Percentiles rank a stretch among this genome's conserved stretches.
Evolutionary conservation across 2,329 filamentous ascomycete species (phyloP).

Genomic region (Trichoderma aggressivum): DNA sequence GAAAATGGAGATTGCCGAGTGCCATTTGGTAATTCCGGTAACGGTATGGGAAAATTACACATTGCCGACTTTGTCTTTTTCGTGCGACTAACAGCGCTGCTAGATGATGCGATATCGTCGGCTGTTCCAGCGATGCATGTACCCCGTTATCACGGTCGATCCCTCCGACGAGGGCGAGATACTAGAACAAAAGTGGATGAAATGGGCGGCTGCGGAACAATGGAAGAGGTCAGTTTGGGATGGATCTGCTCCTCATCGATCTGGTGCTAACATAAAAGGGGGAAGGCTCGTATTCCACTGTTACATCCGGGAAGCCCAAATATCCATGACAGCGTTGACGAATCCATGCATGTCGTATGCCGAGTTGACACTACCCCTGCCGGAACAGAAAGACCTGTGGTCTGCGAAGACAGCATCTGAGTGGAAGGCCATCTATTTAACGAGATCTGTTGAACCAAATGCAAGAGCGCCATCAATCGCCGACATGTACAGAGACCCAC

Average conservation of each 20-base stretch:
- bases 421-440: constrained; percentile 62
- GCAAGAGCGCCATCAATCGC: constrained; percentile 49
- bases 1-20: constrained; percentile 56
- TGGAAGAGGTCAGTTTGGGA: constrained; percentile 53
- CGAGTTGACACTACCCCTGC: constrained; percentile 64
- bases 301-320: constrained; percentile 63
- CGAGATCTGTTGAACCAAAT: constrained; percentile 35
- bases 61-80: not conserved
- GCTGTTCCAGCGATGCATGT: constrained; percentile 55
- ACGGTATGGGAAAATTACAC: constrained; percentile 34
- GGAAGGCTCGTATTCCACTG: constrained; percentile 59
- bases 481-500: constrained; percentile 56
- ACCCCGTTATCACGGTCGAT: constrained; percentile 49
- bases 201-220: constrained; percentile 62
- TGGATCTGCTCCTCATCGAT: constrained; percentile 16
- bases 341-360: constrained; percentile 66
- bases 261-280: not conserved
- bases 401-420: constrained; percentile 58
- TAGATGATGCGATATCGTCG: constrained; percentile 56
- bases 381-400: constrained; percentile 62
- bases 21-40: constrained; percentile 44
- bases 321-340: constrained; percentile 63
- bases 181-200: constrained; percentile 62
- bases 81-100: constrained; percentile 20
- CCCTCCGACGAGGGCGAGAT: constrained; percentile 52